phyloP scores from a whole-genome alignment of 1,284 basidiomycete genomes.

The Coniophora puteana region DNA sequence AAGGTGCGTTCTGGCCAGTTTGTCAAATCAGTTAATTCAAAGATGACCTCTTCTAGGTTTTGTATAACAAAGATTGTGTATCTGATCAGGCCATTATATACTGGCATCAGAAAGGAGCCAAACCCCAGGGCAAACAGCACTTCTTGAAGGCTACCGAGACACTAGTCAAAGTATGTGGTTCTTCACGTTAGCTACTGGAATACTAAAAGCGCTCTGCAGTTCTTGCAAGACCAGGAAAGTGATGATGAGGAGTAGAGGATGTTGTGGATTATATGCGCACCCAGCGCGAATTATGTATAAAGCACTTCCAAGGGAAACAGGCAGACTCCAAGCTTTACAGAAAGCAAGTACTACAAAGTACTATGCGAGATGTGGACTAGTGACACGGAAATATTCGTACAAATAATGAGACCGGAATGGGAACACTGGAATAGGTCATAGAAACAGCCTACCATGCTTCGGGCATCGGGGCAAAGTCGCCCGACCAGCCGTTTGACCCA shows the following conservation, averaged over 20 bases:
- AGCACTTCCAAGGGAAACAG: conserved; percentile 6
- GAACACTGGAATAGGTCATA: too few species aligned
- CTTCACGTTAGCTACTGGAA: background rate
- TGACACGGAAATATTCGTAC: too few species aligned
- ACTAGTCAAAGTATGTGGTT: conserved; percentile 75
- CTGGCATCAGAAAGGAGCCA: conserved; percentile 96
- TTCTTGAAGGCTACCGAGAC: conserved; percentile 88
- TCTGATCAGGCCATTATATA: conserved; percentile 96
- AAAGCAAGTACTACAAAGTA: conserved; percentile 11
- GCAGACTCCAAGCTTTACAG: conserved; percentile 17
- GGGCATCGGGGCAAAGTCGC: conserved; percentile 71
- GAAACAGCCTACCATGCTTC: conserved; percentile 64
- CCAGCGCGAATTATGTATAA: too few species aligned
- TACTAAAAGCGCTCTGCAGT: conserved; percentile 37
- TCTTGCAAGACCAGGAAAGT: conserved; percentile 77
- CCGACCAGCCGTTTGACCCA: conserved; percentile 67
- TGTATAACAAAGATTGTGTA: conserved; percentile 94
- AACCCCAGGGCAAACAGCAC: conserved; percentile 90
- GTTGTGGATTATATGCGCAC: too few species aligned
- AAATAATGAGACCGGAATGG: too few species aligned
- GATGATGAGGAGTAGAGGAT: conserved; percentile 73
- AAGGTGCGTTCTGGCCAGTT: conserved; percentile 50
- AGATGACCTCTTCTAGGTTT: conserved; percentile 47
- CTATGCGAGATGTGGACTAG: background rate
- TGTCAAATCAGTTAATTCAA: conserved; percentile 3